Base-by-base conservation (phyloP, 306 rosid genomes). In the Cicer pinnatifidum region DNA sequence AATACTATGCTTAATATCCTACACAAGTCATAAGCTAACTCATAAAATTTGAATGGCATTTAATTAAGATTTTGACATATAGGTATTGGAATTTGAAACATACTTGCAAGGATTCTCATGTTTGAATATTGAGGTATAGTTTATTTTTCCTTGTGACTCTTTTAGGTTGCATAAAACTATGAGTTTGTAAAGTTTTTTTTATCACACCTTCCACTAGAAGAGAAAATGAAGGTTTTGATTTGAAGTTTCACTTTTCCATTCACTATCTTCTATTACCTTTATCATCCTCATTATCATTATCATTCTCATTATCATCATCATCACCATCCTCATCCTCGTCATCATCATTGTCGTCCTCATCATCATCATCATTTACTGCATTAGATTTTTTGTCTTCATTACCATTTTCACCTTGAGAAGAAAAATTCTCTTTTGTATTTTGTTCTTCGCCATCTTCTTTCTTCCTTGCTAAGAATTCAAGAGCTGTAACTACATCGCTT, bases 401-500 rank as follows among this genome's bases (percentile, higher is more conserved):
- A 23, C 59, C 57, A 47, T 72, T 52, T 20, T 39, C 43, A 37
- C 13, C 28, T 17, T 77, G 50, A 33, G 75, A 52, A 37, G 78
- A 12, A 37, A 69, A 41, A 76, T 23, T 44, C 9, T 53, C 75
- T 60, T 16, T 73, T 6, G 6, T 16, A 19, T 8, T 12, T 9
- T 51, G 66, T 38, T 65, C 75, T 41, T n/a, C 51, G 23, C 16
- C 81, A 8, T 5, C 48, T 41, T 64, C 88, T 58, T 17, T 78
- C 76, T 75, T 77, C 56, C 40, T 72, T 54, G 70, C 70, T 52
- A 91, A 80, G 69, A 83, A 91, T 12, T 88, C 90, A 12, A 93
- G 79, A 41, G 96, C 98, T 3, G 89, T 89, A 46, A 90, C 98
- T 10, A 91, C 97, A 1, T 93, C 98, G 11, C 92, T 89, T 59